Base-by-base conservation (phyloP, 2,329 filamentous ascomycete species). In the Diplodia scrobiculata region DNA sequence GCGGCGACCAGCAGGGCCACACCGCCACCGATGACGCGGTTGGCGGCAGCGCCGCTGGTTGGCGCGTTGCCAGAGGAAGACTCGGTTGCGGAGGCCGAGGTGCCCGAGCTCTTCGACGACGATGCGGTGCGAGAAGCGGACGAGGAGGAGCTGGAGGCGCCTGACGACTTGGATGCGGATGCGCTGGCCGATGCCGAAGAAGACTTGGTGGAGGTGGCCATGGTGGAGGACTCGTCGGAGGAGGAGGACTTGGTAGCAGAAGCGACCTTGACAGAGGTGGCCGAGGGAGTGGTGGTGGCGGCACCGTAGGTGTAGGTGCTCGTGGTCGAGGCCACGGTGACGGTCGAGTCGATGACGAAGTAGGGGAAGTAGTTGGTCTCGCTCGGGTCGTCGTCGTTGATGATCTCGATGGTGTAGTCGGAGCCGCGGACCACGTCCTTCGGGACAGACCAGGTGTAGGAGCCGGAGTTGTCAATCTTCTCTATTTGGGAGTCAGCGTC, bases 351-450 rank as follows among this genome's bases (percentile, higher is more conserved):
- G 66, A 86, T 76, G 45, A 78, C 76, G 75, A 86, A 86, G 68
- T 78, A 79, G 6, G 81, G 80, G 41, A 80, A 81, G 79, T 82
- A 86, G 79, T 86, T 86, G 73, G 75, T 77, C 68, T 79, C 71
- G 58, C 63, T 67, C 9, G 76, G 58, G 74, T 85, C 71, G 6
- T 69, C 69, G 70, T 84, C 83, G 69, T 78, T 75, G 72, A 84
- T 75, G 71, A 86, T 86, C 72, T 84, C 77, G 68, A 86, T 75
- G 66, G 82, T 81, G 78, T 85, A 86, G 72, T 82, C 78, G 47
- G 74, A 74, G 69, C 80, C 78, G 62, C 78, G 75, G 53, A 76
- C 75, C 66, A 82, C 73, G 66, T 75, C 70, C 58, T 72, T 66
- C 25, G 80, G 77, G 5, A 82, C 78, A 38, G 73, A 75, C 79